Conservation (phyloP, 208 protist genomes). For the Leishmania lainsoni region DNA sequence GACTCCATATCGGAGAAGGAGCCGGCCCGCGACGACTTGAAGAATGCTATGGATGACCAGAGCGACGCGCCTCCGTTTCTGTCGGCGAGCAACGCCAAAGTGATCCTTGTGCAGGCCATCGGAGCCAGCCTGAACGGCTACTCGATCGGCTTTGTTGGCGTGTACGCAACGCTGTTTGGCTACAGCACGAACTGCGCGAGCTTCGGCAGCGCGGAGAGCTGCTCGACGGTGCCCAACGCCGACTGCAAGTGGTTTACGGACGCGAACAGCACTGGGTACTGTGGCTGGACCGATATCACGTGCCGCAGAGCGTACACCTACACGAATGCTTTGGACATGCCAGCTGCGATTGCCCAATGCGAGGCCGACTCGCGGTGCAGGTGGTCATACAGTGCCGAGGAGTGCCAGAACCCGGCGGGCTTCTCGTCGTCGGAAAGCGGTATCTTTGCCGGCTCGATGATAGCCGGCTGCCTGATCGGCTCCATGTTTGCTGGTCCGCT, state of each 20-base stretch:
- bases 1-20: not conserved
- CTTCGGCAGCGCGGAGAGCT: constrained; percentile 35
- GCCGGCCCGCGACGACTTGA: not conserved
- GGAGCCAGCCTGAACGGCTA: constrained; percentile 68
- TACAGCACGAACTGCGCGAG: constrained; percentile 60
- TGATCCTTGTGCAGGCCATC: constrained; percentile 50
- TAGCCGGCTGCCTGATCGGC: constrained; percentile 55
- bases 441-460: constrained; percentile 64
- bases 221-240: constrained; percentile 48
- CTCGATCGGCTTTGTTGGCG: constrained; percentile 75
- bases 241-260: constrained; percentile 53
- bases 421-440: constrained; percentile 41
- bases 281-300: constrained; percentile 42
- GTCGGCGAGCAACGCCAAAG: constrained; percentile 41
- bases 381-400: constrained; percentile 49
- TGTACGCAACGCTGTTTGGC: constrained; percentile 66
- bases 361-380: constrained; percentile 38
- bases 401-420: constrained; percentile 60
- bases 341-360: constrained; percentile 16
- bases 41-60: not conserved
- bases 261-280: constrained; percentile 11
- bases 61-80: not conserved
- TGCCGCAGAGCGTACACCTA: constrained; percentile 34
- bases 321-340: not conserved
- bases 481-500: constrained; percentile 40